These are phyloP conservation scores for Spinellus fusiger DNA, from an alignment of 192 early-diverging fungal genomes.

Conservation along the genomic window DNA sequence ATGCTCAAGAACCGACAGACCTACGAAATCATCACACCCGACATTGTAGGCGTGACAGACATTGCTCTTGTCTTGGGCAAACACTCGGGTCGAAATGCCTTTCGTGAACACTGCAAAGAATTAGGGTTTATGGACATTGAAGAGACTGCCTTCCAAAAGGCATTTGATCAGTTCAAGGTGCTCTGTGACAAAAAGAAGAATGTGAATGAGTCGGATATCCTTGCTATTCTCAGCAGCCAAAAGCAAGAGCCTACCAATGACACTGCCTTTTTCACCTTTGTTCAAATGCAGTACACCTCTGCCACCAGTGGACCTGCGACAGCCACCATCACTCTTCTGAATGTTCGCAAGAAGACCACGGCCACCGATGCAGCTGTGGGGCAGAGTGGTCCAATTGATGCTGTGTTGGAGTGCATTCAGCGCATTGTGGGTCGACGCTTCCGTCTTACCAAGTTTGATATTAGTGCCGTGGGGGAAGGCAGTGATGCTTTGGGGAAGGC, in stretches of 20 bases:
- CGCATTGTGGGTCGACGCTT: slow-evolving; percentile 69
- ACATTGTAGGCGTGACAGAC: slow-evolving; percentile 83
- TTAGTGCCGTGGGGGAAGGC: slow-evolving; percentile 81
- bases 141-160: slow-evolving; percentile 60
- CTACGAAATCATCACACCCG: slow-evolving; percentile 96
- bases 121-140: slow-evolving; percentile 66
- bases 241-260: slow-evolving; percentile 16
- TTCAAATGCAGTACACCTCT: slow-evolving; percentile 73
- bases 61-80: slow-evolving; percentile 88
- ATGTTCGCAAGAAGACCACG: slow-evolving; percentile 40
- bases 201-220: slow-evolving; percentile 84
- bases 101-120: slow-evolving; percentile 73
- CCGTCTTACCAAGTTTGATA: slow-evolving; percentile 78
- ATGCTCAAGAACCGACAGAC: slow-evolving; percentile 93
- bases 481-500: slow-evolving; percentile 87
- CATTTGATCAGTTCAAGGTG: slow-evolving; percentile 86
- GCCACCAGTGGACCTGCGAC: slow-evolving; percentile 70
- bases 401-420: slow-evolving; percentile 86
- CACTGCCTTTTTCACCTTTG: slow-evolving; percentile 54
- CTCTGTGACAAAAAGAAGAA: slow-evolving; percentile 90
- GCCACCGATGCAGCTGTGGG: slow-evolving; percentile 75
- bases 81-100: slow-evolving; percentile 93
- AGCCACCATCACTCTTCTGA: slow-evolving; percentile 73
- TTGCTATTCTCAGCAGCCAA: slow-evolving; percentile 60
- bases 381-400: slow-evolving; percentile 79